phyloP scores from a whole-genome alignment of 176 grass and related monocot species.

The Hordeum marinum region DNA sequence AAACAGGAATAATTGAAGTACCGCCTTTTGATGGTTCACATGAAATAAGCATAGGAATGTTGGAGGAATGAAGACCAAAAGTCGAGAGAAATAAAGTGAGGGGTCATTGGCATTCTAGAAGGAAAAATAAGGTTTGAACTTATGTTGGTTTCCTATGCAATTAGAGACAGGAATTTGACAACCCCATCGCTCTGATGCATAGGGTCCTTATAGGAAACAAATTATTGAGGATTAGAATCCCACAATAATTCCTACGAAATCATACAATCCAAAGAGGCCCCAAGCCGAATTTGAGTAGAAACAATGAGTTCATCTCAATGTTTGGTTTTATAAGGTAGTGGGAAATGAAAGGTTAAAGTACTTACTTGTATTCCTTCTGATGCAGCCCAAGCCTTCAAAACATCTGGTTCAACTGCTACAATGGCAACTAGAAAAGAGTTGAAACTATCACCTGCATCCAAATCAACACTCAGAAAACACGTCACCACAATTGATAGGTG shows the following conservation, averaged over 20 bases:
- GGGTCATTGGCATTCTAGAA: background rate
- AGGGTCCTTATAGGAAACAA: background rate
- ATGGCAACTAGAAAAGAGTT: constrained; percentile 85
- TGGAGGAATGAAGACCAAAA: background rate
- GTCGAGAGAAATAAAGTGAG: background rate
- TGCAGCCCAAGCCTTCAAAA: constrained; percentile 84
- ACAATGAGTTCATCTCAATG: background rate
- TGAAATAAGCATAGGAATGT: background rate
- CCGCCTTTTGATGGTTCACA: background rate
- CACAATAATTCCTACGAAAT: background rate
- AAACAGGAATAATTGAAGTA: background rate
- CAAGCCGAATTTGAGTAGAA: background rate
- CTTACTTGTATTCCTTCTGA: constrained; percentile 86
- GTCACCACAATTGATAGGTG: background rate
- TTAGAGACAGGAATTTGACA: background rate
- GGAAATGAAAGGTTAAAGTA: background rate
- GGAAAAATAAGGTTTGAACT: background rate
- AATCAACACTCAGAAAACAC: constrained; percentile 21
- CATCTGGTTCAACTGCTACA: constrained; percentile 74
- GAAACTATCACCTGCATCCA: constrained; percentile 81
- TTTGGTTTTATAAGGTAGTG: background rate
- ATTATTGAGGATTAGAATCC: background rate
- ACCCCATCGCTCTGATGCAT: background rate
- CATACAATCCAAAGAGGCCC: background rate
- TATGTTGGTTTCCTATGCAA: background rate